Evolutionary conservation across 148 eudicot species (phyloP).

Genomic region (Vaccinium darrowii): DNA sequence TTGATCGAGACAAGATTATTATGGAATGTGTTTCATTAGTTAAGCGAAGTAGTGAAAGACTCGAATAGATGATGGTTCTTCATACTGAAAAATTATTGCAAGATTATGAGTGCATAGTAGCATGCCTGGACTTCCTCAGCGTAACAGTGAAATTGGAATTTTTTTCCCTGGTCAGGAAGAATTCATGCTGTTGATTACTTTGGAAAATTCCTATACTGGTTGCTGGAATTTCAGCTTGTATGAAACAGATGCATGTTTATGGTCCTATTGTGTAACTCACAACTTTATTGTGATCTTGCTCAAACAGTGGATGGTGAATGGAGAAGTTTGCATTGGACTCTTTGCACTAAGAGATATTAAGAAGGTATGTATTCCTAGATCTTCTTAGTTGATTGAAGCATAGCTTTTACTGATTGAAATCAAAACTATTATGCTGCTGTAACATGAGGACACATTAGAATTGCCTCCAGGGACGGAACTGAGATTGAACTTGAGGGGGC

Average conservation of each 20-base stretch:
- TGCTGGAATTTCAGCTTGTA: conserved; percentile 6
- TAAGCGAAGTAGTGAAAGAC: not conserved
- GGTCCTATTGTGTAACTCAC: not conserved
- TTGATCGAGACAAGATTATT: not conserved
- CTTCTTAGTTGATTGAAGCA: not conserved
- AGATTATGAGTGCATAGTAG: not conserved
- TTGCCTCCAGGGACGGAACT: not conserved
- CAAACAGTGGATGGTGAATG: conserved; percentile 98
- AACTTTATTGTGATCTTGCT: conserved; percentile 12
- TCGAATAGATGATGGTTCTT: not conserved
- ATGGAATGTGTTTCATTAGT: not conserved
- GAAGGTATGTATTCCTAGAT: conserved; percentile 50
- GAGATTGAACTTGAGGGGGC: not conserved
- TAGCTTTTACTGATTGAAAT: conserved; percentile 2
- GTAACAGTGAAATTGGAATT: not conserved
- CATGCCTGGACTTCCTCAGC: not conserved
- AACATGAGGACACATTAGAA: not conserved
- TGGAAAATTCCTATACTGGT: conserved; percentile 9
- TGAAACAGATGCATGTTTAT: not conserved
- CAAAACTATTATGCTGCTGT: not conserved
- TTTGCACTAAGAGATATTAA: conserved; percentile 77
- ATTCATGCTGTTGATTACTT: not conserved
- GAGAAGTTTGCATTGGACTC: conserved; percentile 94
- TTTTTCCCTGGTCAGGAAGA: not conserved
- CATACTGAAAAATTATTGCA: not conserved